Percentiles rank a stretch among this genome's conserved stretches.
Evolutionary conservation across 2,329 filamentous ascomycete genomes (phyloP).

Genomic region (Venturia aucupariae): DNA sequence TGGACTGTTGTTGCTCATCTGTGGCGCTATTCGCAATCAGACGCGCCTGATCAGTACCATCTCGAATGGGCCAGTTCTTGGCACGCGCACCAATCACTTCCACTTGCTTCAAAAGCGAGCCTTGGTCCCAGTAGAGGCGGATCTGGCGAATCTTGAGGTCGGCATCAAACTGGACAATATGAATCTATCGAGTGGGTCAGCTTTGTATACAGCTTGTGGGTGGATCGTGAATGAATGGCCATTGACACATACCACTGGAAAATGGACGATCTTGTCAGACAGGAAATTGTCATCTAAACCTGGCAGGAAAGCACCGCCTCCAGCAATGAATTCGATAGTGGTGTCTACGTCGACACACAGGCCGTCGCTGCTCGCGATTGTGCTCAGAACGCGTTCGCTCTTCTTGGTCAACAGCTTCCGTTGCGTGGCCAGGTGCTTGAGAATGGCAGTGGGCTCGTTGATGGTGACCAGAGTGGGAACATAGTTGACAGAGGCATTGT

Average conservation of each 20-base stretch:
- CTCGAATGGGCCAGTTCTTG: conserved; percentile 90
- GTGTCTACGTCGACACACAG: conserved; percentile 74
- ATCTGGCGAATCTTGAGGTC: conserved; percentile 76
- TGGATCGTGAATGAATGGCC: not conserved
- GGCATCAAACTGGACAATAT: conserved; percentile 77
- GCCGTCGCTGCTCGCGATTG: conserved; percentile 60
- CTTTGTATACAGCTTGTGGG: conserved; percentile 21
- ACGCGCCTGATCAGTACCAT: conserved; percentile 73
- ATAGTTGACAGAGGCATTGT: conserved; percentile 56
- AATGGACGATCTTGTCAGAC: conserved; percentile 65
- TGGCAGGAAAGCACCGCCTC: conserved; percentile 80
- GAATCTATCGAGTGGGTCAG: conserved; percentile 42
- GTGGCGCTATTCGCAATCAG: conserved; percentile 59
- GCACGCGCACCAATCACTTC: conserved; percentile 86
- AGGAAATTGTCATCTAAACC: conserved; percentile 92
- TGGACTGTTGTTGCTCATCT: conserved; percentile 20
- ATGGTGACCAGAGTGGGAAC: conserved; percentile 77
- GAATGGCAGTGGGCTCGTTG: conserved; percentile 61
- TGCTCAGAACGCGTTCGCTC: conserved; percentile 64
- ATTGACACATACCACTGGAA: conserved; percentile 62
- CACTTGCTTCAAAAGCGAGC: conserved; percentile 80
- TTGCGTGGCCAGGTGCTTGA: conserved; percentile 69
- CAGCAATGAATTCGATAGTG: conserved; percentile 67
- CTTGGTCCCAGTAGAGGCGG: conserved; percentile 92
- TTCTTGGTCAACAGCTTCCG: conserved; percentile 73